Conservation (phyloP, 2,329 filamentous ascomycete species). For the Endoconidiophora polonica region DNA sequence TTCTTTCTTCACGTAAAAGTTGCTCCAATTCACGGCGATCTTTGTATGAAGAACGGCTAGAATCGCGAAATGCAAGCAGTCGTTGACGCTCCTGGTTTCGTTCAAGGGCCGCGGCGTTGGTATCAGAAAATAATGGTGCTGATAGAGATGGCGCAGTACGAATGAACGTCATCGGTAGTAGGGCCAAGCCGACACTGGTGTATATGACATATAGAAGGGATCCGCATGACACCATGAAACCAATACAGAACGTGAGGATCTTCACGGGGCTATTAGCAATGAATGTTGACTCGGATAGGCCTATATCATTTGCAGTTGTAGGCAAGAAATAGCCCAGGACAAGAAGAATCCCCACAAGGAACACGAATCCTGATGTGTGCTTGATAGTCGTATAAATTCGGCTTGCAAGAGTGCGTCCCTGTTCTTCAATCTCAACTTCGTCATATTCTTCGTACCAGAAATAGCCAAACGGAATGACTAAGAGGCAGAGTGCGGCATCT, state of each 20-base stretch:
- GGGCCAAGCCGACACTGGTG: conserved; percentile 71
- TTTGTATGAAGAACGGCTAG: conserved; percentile 65
- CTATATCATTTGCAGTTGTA: conserved; percentile 34
- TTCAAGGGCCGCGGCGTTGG: conserved; percentile 64
- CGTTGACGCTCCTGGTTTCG: conserved; percentile 82
- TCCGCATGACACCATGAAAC: conserved; percentile 74
- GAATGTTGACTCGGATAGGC: conserved; percentile 23
- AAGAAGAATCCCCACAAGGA: conserved; percentile 68
- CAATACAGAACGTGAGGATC: conserved; percentile 75
- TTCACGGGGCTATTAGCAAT: conserved; percentile 71
- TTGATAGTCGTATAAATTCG: conserved; percentile 74
- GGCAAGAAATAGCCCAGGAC: conserved; percentile 89
- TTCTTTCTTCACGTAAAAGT: conserved; percentile 78
- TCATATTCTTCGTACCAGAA: conserved; percentile 98
- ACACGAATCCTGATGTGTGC: conserved; percentile 74
- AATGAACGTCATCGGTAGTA: conserved; percentile 80
- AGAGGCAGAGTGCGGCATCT: conserved; percentile 73
- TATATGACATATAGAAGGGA: conserved; percentile 78
- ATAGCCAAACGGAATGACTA: conserved; percentile 89
- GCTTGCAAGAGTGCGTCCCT: conserved; percentile 47
- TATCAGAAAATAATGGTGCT: conserved; percentile 55
- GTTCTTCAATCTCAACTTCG: conserved; percentile 62
- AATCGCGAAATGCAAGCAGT: conserved; percentile 73
- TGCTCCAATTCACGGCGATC: conserved; percentile 79
- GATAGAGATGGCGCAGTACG: conserved; percentile 81